Conservation (phyloP, 2,329 filamentous ascomycete species). For the Ustilaginoidea virens region DNA sequence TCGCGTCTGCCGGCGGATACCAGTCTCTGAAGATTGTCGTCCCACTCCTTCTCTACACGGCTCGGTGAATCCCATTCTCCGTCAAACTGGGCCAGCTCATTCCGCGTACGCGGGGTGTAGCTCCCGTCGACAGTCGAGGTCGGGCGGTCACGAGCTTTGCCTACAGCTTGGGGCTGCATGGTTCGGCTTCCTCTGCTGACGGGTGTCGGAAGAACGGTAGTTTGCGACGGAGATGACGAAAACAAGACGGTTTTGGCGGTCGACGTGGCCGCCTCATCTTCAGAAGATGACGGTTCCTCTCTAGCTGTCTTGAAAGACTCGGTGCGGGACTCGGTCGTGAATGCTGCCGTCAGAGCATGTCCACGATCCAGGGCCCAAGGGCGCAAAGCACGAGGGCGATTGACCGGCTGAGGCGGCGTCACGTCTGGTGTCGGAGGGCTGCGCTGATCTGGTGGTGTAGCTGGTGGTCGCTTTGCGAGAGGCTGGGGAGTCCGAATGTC, state of each 20-base stretch:
- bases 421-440: conserved; percentile 63
- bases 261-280: conserved; percentile 35
- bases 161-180: conserved; percentile 19
- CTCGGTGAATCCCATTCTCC: conserved; percentile 37
- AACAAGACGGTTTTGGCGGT: conserved; percentile 23
- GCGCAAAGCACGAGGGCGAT: conserved; percentile 28
- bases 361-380: conserved; percentile 32
- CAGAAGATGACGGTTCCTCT: conserved; percentile 48
- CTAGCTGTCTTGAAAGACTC: conserved; percentile 60
- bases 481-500: conserved; percentile 22
- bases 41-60: conserved; percentile 39
- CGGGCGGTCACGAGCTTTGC: conserved; percentile 26
- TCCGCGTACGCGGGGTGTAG: conserved; percentile 25
- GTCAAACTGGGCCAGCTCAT: conserved; percentile 40
- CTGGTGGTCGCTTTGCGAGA: conserved; percentile 25
- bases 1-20: conserved; percentile 35
- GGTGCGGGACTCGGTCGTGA: conserved; percentile 43
- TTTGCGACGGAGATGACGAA: conserved; percentile 28
- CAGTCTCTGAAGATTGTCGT: conserved; percentile 36
- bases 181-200: conserved; percentile 8
- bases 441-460: conserved; percentile 48
- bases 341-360: conserved; percentile 38
- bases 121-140: conserved; percentile 24
- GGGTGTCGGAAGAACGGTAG: conserved; percentile 24
- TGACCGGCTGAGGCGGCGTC: conserved; percentile 46